Percentiles rank a stretch among this genome's conserved stretches.
phyloP scores from a whole-genome alignment of 345 rosid species.

The Syzygium aqueum region DNA sequence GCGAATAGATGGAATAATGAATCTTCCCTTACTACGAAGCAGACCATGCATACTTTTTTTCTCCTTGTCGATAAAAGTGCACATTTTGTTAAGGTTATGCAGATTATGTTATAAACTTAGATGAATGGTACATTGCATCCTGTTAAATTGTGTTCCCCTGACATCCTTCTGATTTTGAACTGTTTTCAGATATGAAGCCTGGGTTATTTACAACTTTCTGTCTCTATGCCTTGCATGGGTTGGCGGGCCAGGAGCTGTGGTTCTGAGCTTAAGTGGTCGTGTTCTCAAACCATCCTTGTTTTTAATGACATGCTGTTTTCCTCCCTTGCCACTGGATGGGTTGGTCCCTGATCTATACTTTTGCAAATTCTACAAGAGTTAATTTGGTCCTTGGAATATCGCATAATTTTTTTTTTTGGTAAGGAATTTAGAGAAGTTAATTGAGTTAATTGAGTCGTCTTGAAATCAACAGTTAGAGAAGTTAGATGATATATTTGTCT shows the following conservation, averaged over 20 bases:
- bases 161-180: background rate
- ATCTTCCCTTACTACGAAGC: background rate
- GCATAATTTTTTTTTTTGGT: too few species aligned
- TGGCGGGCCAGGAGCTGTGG: constrained; percentile 97
- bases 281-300: constrained; percentile 69
- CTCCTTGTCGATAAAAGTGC: background rate
- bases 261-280: constrained; percentile 81
- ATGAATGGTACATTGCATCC: background rate
- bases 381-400: background rate
- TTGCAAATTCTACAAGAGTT: background rate
- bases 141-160: background rate
- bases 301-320: constrained; percentile 92
- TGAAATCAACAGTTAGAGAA: background rate
- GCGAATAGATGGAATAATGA: background rate
- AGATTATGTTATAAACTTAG: too few species aligned
- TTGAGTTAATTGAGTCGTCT: background rate
- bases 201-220: constrained; percentile 94
- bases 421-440: too few species aligned
- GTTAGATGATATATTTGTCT: background rate
- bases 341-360: constrained; percentile 23
- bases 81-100: background rate
- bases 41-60: background rate
- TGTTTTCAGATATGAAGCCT: constrained; percentile 86
- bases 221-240: constrained; percentile 96
- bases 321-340: constrained; percentile 86